These are phyloP conservation scores for Leersia perrieri DNA, from an alignment of 176 grass and related monocot species.

Conservation along the genomic window DNA sequence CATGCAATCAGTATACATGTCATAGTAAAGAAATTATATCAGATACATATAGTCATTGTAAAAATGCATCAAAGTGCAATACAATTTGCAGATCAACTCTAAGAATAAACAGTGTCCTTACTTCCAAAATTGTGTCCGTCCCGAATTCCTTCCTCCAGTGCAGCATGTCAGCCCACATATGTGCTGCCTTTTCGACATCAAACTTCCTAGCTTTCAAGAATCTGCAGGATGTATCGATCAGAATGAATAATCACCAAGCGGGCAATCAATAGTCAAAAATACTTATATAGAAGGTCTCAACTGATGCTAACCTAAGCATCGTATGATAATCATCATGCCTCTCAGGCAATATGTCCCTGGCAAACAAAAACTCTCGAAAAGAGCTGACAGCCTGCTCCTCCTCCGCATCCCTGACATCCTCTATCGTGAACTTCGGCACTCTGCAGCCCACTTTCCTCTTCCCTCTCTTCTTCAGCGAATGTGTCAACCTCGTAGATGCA, in stretches of 20 bases:
- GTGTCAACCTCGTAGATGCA: slow-evolving; percentile 75
- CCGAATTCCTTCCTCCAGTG: slow-evolving; percentile 86
- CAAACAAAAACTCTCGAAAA: slow-evolving; percentile 75
- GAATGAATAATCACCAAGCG: slow-evolving; percentile 31
- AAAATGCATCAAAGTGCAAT: slow-evolving; percentile 6
- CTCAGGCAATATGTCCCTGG: slow-evolving; percentile 66
- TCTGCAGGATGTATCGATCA: slow-evolving; percentile 44
- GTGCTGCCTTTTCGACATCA: slow-evolving; percentile 73
- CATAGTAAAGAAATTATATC: slow-evolving; percentile 18
- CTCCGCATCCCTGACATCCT: slow-evolving; percentile 87
- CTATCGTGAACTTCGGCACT: slow-evolving; percentile 65
- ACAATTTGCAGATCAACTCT: neutral
- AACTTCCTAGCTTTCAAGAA: slow-evolving; percentile 98
- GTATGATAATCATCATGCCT: slow-evolving; percentile 91
- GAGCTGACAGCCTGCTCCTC: slow-evolving; percentile 73
- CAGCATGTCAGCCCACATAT: slow-evolving; percentile 98
- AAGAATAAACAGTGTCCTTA: slow-evolving; percentile 35
- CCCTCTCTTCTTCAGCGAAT: slow-evolving; percentile 94
- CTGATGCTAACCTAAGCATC: slow-evolving; percentile 62
- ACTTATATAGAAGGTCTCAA: slow-evolving; percentile 5
- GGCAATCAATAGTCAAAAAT: slow-evolving; percentile 28
- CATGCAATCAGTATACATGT: slow-evolving; percentile 5
- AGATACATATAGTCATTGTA: neutral
- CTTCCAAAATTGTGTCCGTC: slow-evolving; percentile 82
- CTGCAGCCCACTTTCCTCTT: slow-evolving; percentile 82